These are phyloP conservation scores for Populus trichocarpa DNA, from an alignment of 441 rosid species.

Conservation along the genomic window DNA sequence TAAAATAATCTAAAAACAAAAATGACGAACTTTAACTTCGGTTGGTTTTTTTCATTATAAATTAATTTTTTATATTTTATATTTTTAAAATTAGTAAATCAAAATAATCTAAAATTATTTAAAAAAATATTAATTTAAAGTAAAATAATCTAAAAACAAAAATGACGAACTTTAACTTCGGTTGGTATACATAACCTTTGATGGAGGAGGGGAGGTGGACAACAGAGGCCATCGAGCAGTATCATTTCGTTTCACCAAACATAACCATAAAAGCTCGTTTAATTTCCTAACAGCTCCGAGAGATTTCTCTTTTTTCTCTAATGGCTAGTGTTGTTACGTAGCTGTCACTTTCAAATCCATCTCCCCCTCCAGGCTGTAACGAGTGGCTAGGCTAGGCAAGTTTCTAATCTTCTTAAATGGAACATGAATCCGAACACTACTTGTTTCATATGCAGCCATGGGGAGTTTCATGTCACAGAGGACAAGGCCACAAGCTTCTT, in stretches of 20 bases:
- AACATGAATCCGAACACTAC: background rate
- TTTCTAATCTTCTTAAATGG: background rate
- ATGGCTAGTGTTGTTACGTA: background rate
- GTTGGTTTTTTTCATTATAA: too few relatives aligned
- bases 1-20: too few relatives aligned
- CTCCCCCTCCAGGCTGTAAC: background rate
- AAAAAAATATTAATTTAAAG: too few relatives aligned
- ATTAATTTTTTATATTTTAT: too few relatives aligned
- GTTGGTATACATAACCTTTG: background rate
- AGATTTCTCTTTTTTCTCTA: background rate
- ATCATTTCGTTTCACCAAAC: slow-evolving; percentile 9
- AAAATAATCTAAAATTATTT: too few relatives aligned
- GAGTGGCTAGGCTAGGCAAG: background rate
- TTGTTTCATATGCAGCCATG: background rate
- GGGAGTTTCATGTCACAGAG: slow-evolving; percentile 18
- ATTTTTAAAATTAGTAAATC: too few relatives aligned
- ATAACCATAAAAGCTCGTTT: background rate
- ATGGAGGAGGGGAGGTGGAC: background rate
- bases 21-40: too few relatives aligned
- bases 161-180: background rate
- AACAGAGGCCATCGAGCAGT: background rate
- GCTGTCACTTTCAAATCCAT: slow-evolving; percentile 19
- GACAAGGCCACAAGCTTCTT: slow-evolving; percentile 41
- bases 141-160: too few relatives aligned
- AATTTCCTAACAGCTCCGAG: background rate